Evolutionary conservation across 2,329 filamentous ascomycete genomes (phyloP).

Genomic region (Venturia effusa): DNA sequence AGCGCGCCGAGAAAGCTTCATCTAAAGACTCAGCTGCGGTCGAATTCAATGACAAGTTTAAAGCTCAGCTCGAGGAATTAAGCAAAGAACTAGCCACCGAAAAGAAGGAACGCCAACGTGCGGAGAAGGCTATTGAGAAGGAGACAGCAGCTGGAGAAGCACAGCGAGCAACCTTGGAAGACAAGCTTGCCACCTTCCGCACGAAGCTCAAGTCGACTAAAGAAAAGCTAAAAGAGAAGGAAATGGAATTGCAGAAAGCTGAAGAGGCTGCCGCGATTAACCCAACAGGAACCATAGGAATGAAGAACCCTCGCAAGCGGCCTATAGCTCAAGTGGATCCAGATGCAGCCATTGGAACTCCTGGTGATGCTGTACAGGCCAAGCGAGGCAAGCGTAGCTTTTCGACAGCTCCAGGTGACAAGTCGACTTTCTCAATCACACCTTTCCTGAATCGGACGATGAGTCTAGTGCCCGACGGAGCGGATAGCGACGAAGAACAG

Average conservation of each 20-base stretch:
- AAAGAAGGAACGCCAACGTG: constrained; percentile 40
- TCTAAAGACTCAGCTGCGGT: background rate
- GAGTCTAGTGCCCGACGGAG: constrained; percentile 40
- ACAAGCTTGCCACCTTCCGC: constrained; percentile 58
- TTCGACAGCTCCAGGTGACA: constrained; percentile 58
- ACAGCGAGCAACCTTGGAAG: constrained; percentile 55
- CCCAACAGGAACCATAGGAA: constrained; percentile 20
- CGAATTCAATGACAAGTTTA: background rate
- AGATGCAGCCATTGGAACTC: constrained; percentile 39
- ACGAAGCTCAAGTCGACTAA: constrained; percentile 60
- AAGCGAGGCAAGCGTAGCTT: constrained; percentile 33
- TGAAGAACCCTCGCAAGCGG: constrained; percentile 32
- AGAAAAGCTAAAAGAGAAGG: constrained; percentile 59
- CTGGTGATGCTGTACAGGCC: constrained; percentile 30
- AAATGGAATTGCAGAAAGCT: constrained; percentile 36
- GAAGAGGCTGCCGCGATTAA: constrained; percentile 26
- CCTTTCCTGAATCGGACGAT: constrained; percentile 76
- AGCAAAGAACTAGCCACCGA: constrained; percentile 40
- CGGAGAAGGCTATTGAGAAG: constrained; percentile 43
- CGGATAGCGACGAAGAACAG: constrained; percentile 17
- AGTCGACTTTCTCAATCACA: constrained; percentile 87
- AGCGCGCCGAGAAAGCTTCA: constrained; percentile 25
- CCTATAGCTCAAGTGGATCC: constrained; percentile 33
- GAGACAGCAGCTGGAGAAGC: constrained; percentile 50
- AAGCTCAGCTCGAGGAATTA: constrained; percentile 33